phyloP scores from a whole-genome alignment of 176 grass and related monocot species.

The Carex myosuroides region DNA sequence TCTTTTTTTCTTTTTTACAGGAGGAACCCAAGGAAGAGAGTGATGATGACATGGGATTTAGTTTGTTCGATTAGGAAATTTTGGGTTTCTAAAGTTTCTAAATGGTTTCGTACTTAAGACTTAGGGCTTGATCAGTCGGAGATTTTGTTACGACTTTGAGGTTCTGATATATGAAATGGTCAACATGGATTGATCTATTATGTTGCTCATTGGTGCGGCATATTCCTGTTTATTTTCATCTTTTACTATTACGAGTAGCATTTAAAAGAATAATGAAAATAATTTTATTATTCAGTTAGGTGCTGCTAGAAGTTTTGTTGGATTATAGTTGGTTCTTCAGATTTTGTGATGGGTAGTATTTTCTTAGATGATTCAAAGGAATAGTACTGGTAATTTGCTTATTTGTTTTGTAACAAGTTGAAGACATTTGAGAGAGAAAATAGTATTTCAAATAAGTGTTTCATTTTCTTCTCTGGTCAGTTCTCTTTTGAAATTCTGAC shows the following conservation, averaged over 20 bases:
- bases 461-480: neutral
- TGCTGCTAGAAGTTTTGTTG: neutral
- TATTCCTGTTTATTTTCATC: neutral
- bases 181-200: neutral
- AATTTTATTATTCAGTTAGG: neutral
- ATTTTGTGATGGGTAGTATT: neutral
- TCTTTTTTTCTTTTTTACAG: neutral
- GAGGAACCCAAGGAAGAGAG: slow-evolving; percentile 74
- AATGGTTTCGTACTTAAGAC: neutral
- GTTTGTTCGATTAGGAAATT: slow-evolving; percentile 58
- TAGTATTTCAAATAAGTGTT: neutral
- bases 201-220: neutral
- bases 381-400: neutral
- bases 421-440: neutral
- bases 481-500: neutral
- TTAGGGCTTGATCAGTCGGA: neutral
- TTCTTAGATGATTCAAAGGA: neutral
- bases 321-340: neutral
- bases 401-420: neutral
- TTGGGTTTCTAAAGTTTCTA: neutral
- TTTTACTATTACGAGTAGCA: neutral
- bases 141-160: neutral
- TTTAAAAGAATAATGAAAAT: neutral
- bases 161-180: neutral
- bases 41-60: slow-evolving; percentile 85